Evolutionary conservation across 495 filamentous ascomycete genomes (phyloP), one percentile per base, ranked within the genome.

Genomic region (Aspergillus asperescens): DNA sequence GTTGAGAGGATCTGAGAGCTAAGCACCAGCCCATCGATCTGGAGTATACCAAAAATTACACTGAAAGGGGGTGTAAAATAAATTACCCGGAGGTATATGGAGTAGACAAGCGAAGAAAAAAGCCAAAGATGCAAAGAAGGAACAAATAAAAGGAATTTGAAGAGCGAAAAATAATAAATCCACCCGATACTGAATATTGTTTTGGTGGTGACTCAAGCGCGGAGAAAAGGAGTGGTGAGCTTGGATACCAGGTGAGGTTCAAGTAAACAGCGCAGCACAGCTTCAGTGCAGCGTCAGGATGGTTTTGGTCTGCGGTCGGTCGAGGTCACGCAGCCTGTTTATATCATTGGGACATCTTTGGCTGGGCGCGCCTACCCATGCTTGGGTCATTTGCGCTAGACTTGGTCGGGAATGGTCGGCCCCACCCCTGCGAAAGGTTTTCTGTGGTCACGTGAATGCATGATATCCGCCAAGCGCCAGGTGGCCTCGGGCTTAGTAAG

Each of bases 281-380:
- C 46, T 58, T 34, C 40, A 40, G 52, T 51, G 45, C 48, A 40
- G 58, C 46, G 38, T 60, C 39, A 34, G 29, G 44, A 35, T 47
- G 44, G 44, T 31, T 47, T 47, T 35, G 44, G 54, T 35, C 56
- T 59, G 44, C 46, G 37, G 48, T 31, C 40, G 45, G 52, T 74
- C 71, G 71, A 73, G 71, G 72, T 72, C 68, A 73, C 70, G 70
- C 71, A 66, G 71, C 64, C 70, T 69, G 72, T 75, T 74, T 75
- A 74, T 74, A 75, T 73, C 69, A 75, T 74, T 70, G 71, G 68
- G 59, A 61, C 63, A 65, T 62, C 69, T 69, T 67, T 64, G 59
- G 62, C 65, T 63, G 63, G 67, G 64, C 67, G 71, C 71, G 71
- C 65, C 60, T 63, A 66, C 60, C 69, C 66, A 72, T 74, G 68